These are phyloP conservation scores for Diaporthe caulivora DNA, from an alignment of 2,329 filamentous ascomycete genomes.

Conservation along the genomic window DNA sequence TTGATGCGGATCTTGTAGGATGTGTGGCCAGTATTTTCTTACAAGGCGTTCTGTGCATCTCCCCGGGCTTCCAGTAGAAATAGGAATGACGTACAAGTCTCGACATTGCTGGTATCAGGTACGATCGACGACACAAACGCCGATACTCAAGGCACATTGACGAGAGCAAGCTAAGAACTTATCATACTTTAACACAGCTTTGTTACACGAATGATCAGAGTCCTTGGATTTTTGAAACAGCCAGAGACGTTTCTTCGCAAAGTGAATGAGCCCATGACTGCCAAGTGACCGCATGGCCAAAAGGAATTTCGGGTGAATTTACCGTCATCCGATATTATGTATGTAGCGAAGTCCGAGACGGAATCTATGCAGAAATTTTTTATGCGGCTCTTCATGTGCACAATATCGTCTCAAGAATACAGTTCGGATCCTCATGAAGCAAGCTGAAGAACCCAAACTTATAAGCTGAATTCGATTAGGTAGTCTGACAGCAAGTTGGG, in stretches of 20 bases:
- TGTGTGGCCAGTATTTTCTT: neutral
- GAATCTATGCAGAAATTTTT: neutral
- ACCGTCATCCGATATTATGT: neutral
- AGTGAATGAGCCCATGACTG: neutral
- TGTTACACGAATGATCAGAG: neutral
- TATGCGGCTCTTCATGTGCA: neutral
- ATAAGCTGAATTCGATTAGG: no score
- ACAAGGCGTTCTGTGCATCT: neutral
- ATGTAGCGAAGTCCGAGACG: neutral
- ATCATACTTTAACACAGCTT: neutral
- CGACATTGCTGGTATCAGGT: neutral
- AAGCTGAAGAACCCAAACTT: no score
- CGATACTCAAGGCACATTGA: neutral
- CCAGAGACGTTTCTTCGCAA: neutral
- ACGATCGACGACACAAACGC: neutral
- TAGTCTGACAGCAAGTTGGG: neutral
- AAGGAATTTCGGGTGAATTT: neutral
- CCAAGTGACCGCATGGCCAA: neutral
- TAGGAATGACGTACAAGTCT: neutral
- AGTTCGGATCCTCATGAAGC: neutral
- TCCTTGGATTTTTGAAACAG: neutral
- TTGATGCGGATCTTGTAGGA: neutral
- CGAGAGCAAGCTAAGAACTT: neutral
- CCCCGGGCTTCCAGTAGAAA: neutral
- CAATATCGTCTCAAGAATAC: neutral